These are phyloP conservation scores for Aspergillus sp. DNA, from an alignment of 2,329 filamentous ascomycete genomes.

Conservation along the genomic window DNA sequence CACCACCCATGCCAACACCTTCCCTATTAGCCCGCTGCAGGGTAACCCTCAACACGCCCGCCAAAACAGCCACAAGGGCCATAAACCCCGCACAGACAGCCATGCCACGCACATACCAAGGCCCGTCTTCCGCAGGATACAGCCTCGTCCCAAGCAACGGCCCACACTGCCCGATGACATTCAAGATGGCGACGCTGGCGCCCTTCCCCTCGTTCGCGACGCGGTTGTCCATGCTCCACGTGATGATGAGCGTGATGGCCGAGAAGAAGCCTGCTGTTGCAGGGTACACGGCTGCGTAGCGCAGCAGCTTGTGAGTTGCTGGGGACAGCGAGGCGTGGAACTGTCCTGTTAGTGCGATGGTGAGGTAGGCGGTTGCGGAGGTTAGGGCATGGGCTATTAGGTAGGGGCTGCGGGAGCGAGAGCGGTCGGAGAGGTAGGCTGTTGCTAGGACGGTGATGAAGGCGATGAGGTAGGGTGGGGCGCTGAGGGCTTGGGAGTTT, in stretches of 20 bases:
- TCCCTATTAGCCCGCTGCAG: conserved; percentile 52
- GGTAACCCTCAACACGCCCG: conserved; percentile 54
- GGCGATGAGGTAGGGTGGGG: conserved; percentile 76
- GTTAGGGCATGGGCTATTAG: conserved; percentile 68
- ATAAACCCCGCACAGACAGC: conserved; percentile 62
- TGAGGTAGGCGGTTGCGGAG: conserved; percentile 66
- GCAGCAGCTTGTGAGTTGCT: conserved; percentile 38
- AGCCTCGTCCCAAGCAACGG: conserved; percentile 68
- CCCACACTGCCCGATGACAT: conserved; percentile 77
- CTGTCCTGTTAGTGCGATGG: conserved; percentile 55
- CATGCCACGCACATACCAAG: conserved; percentile 66
- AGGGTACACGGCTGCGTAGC: conserved; percentile 77
- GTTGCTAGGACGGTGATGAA: conserved; percentile 72
- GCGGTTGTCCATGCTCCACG: conserved; percentile 89
- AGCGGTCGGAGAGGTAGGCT: conserved; percentile 69
- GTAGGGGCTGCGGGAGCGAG: conserved; percentile 62
- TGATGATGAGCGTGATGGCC: conserved; percentile 79
- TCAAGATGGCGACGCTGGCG: conserved; percentile 75
- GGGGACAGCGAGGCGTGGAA: conserved; percentile 40
- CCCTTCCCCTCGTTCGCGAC: conserved; percentile 67
- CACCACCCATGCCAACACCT: conserved; percentile 40
- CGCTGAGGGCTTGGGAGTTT: conserved; percentile 73
- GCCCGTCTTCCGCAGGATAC: conserved; percentile 60
- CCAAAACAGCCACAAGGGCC: conserved; percentile 59
- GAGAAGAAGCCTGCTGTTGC: conserved; percentile 80